phyloP scores from a whole-genome alignment of 345 rosid species.

The Limnanthes douglasii region DNA sequence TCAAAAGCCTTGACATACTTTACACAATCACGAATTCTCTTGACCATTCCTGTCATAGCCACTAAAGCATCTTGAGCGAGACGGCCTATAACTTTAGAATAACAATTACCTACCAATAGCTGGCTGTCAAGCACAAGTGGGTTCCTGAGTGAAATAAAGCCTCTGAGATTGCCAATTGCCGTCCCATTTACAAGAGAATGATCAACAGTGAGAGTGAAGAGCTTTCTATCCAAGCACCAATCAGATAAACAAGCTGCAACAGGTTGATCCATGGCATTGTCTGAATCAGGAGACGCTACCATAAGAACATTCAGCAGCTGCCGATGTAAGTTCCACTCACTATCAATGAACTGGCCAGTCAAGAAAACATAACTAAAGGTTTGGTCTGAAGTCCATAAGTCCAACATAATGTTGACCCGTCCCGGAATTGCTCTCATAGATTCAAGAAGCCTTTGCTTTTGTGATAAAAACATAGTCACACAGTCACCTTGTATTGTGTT shows the following conservation, averaged over 20 bases:
- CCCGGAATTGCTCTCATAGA: constrained; percentile 49
- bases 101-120: constrained; percentile 50
- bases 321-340: constrained; percentile 52
- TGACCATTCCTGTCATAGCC: constrained; percentile 21
- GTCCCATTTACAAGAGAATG: constrained; percentile 31
- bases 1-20: constrained; percentile 77
- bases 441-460: constrained; percentile 55
- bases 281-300: constrained; percentile 65
- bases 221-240: constrained; percentile 60
- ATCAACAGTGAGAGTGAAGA: constrained; percentile 48
- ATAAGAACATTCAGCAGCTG: constrained; percentile 58
- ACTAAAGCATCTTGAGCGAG: constrained; percentile 58
- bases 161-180: constrained; percentile 35
- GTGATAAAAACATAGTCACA: constrained; percentile 53
- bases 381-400: constrained; percentile 50
- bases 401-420: constrained; percentile 52
- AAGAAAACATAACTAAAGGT: constrained; percentile 52
- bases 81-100: constrained; percentile 44
- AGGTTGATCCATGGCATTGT: constrained; percentile 54
- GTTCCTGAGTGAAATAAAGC: constrained; percentile 46
- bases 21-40: constrained; percentile 66
- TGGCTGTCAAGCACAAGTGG: constrained; percentile 49
- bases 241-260: constrained; percentile 64
- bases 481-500: constrained; percentile 75
- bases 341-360: constrained; percentile 70